Percentiles rank a stretch among this genome's conserved stretches.
phyloP scores from a whole-genome alignment of 2,329 filamentous ascomycete species.

The Epichloe gansuensis region DNA sequence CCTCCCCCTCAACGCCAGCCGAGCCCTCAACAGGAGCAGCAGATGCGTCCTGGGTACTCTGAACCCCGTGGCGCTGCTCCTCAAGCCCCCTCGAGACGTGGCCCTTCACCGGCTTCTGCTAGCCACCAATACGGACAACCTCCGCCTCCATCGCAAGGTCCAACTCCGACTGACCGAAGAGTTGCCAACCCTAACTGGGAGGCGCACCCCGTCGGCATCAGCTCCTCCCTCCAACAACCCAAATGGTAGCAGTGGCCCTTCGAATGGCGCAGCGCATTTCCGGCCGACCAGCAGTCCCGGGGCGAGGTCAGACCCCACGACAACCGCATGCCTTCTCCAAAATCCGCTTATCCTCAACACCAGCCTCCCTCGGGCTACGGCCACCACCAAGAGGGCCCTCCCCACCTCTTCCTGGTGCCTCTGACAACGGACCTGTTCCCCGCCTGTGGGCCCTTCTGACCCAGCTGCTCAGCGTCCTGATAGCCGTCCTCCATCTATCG shows the following conservation, averaged over 20 bases:
- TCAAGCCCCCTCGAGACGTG: conserved; percentile 34
- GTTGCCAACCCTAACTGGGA: conserved; percentile 47
- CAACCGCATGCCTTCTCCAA: conserved; percentile 81
- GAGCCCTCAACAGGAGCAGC: conserved; percentile 59
- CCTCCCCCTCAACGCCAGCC: conserved; percentile 58
- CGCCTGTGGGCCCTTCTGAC: conserved; percentile 40
- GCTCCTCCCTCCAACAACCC: conserved; percentile 25
- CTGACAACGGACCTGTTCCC: conserved; percentile 40
- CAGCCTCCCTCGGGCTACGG: conserved; percentile 43
- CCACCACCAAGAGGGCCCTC: conserved; percentile 51
- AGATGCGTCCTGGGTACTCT: conserved; percentile 50
- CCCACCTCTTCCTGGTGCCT: conserved; percentile 42
- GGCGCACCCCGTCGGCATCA: conserved; percentile 37
- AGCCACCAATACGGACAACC: conserved; percentile 34
- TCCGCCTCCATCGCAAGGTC: conserved; percentile 31
- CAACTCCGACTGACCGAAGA: conserved; percentile 40
- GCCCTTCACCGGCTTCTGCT: conserved; percentile 29
- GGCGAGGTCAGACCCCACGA: conserved; percentile 76
- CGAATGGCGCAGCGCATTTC: conserved; percentile 56
- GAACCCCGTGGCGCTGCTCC: conserved; percentile 21
- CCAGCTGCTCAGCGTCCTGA: conserved; percentile 51
- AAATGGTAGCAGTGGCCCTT: conserved; percentile 26
- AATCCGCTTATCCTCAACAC: conserved; percentile 71
- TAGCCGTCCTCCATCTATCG: conserved; percentile 67
- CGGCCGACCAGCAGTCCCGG: conserved; percentile 59